A percentile compares a stretch with the other conserved stretches of the same genome.
These are phyloP conservation scores for Hawksworthiomyces lignivorus DNA, from an alignment of 2,329 filamentous ascomycete species.

Conservation along the genomic window DNA sequence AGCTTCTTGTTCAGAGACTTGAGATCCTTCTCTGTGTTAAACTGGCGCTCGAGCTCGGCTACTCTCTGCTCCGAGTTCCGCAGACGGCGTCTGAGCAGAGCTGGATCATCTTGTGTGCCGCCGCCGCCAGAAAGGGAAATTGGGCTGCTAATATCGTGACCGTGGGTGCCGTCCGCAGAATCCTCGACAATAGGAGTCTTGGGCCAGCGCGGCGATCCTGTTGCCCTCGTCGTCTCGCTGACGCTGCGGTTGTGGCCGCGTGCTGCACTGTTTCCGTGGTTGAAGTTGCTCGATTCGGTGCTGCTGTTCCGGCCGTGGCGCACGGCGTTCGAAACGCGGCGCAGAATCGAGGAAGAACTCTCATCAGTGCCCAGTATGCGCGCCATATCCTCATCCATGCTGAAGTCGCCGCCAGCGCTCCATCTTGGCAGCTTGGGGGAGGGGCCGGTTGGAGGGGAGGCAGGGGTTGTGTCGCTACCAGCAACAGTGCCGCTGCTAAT, in stretches of 20 bases:
- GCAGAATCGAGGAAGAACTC: conserved; percentile 69
- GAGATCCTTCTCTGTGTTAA: conserved; percentile 55
- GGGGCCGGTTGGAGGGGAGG: conserved; percentile 32
- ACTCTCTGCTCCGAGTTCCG: conserved; percentile 77
- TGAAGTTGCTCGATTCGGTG: conserved; percentile 45
- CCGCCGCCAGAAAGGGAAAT: conserved; percentile 52
- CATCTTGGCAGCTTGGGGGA: conserved; percentile 65
- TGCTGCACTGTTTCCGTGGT: conserved; percentile 20
- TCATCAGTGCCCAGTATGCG: conserved; percentile 77
- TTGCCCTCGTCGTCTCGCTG: conserved; percentile 58
- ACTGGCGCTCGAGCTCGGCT: conserved; percentile 77
- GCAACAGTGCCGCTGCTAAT: conserved; percentile 22
- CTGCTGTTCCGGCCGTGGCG: conserved; percentile 88
- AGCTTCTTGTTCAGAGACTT: conserved; percentile 81
- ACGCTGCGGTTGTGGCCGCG: conserved; percentile 51
- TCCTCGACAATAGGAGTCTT: conserved; percentile 58
- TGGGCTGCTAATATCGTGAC: conserved; percentile 64
- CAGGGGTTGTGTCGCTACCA: conserved; percentile 30
- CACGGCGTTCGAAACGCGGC: conserved; percentile 86
- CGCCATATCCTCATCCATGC: conserved; percentile 91
- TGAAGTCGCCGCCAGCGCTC: conserved; percentile 80
- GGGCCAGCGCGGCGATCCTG: conserved; percentile 61
- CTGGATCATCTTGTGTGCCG: conserved; percentile 50
- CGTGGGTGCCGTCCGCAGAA: conserved; percentile 30
- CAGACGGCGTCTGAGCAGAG: conserved; percentile 65